A percentile compares a stretch with the other conserved stretches of the same genome.
phyloP scores from a whole-genome alignment of 768 basidiomycete genomes.

The Daedaleopsis sinensis region DNA sequence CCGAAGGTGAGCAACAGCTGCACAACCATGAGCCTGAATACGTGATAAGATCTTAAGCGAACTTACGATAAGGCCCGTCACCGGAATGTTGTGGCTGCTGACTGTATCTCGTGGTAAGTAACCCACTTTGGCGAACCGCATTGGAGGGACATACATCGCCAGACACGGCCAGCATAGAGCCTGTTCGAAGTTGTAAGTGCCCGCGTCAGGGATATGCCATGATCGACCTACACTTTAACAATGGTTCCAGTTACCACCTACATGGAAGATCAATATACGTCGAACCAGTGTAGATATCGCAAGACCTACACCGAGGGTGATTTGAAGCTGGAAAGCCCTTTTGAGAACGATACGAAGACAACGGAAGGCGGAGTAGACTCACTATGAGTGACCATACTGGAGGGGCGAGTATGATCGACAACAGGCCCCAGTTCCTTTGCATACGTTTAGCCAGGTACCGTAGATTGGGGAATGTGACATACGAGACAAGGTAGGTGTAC shows the following conservation, averaged over 20 bases:
- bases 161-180: conserved; percentile 64
- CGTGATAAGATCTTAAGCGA: no score
- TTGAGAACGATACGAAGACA: background rate
- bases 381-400: conserved; percentile 30
- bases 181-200: background rate
- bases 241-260: conserved; percentile 57
- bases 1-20: conserved; percentile 51
- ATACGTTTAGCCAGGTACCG: background rate
- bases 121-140: background rate
- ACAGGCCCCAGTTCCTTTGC: conserved; percentile 30
- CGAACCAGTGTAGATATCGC: background rate
- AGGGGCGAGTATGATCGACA: conserved; percentile 19
- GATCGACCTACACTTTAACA: conserved; percentile 53
- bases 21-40: background rate
- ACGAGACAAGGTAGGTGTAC: conserved; percentile 61
- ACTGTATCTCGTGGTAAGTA: conserved; percentile 38
- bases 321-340: conserved; percentile 23
- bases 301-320: conserved; percentile 29
- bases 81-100: conserved; percentile 51
- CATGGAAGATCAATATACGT: background rate
- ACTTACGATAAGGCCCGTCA: conserved; percentile 52
- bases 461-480: conserved; percentile 24
- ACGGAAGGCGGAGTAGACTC: conserved; percentile 3
- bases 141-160: conserved; percentile 50
- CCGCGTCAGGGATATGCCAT: no score